phyloP scores from a whole-genome alignment of 83 land plant species.

The Picea abies region DNA sequence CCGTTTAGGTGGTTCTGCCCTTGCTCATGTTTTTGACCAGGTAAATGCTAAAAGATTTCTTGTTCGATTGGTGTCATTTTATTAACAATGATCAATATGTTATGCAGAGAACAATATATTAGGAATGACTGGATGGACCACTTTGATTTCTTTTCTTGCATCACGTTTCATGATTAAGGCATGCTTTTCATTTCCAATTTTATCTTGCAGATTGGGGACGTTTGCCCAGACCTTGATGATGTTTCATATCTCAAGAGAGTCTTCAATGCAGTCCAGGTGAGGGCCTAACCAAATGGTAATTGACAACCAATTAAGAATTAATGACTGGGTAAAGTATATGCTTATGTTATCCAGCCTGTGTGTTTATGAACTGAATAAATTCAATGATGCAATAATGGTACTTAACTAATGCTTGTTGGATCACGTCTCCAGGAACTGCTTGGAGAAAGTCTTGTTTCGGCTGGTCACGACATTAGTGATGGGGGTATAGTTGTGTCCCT shows the following conservation, averaged over 20 bases:
- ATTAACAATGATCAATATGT: too few species aligned
- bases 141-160: too few species aligned
- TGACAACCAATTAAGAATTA: too few species aligned
- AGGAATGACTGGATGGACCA: too few species aligned
- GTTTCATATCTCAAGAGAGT: slow-evolving; percentile 67
- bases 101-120: too few species aligned
- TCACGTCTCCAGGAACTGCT: slow-evolving; percentile 44
- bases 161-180: neutral
- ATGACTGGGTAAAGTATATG: too few species aligned
- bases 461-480: slow-evolving; percentile 98
- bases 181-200: neutral
- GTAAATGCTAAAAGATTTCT: slow-evolving; percentile 6
- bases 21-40: slow-evolving; percentile 93
- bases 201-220: slow-evolving; percentile 64
- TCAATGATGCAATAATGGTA: neutral
- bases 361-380: neutral
- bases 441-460: slow-evolving; percentile 65
- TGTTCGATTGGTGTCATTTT: neutral
- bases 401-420: neutral
- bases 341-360: neutral
- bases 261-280: slow-evolving; percentile 79
- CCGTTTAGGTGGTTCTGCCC: slow-evolving; percentile 92
- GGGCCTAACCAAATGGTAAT: neutral
- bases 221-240: slow-evolving; percentile 90
- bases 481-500: slow-evolving; percentile 80